These are phyloP conservation scores for Quercus dentata DNA, from an alignment of 306 rosid species.

Conservation along the genomic window DNA sequence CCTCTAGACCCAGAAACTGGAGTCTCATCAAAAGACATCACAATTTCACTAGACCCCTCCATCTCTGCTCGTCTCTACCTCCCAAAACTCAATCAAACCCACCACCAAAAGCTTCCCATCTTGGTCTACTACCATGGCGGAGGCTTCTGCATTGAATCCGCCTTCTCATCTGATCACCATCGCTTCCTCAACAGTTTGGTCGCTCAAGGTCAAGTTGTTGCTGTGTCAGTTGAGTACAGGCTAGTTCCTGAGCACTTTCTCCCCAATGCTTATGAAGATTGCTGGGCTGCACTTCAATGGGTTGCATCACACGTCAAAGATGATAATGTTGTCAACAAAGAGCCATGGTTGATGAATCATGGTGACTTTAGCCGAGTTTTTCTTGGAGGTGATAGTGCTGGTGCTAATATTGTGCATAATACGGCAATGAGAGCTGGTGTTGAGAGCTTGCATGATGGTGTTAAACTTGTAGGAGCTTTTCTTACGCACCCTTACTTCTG, in stretches of 20 bases:
- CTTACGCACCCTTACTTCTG: conserved; percentile 42
- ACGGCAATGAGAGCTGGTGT: conserved; percentile 40
- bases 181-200: background rate
- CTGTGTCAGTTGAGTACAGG: conserved; percentile 20
- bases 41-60: conserved; percentile 7
- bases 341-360: conserved; percentile 37
- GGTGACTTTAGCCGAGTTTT: conserved; percentile 31
- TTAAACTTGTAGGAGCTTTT: conserved; percentile 31
- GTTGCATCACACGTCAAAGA: conserved; percentile 16
- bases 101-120: conserved; percentile 31
- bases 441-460: conserved; percentile 32
- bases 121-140: conserved; percentile 36
- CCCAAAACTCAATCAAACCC: conserved; percentile 11
- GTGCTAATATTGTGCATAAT: conserved; percentile 43
- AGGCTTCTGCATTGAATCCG: conserved; percentile 35
- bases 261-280: conserved; percentile 36
- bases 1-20: background rate
- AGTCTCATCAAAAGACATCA: conserved; percentile 14
- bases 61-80: conserved; percentile 30
- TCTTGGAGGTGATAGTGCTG: conserved; percentile 53
- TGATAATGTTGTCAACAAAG: background rate
- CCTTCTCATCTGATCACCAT: conserved; percentile 30
- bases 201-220: conserved; percentile 13
- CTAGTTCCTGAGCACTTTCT: conserved; percentile 36
- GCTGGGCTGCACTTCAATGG: conserved; percentile 35